Evolutionary conservation across 306 rosid species (phyloP).

Genomic region (Urtica urens): DNA sequence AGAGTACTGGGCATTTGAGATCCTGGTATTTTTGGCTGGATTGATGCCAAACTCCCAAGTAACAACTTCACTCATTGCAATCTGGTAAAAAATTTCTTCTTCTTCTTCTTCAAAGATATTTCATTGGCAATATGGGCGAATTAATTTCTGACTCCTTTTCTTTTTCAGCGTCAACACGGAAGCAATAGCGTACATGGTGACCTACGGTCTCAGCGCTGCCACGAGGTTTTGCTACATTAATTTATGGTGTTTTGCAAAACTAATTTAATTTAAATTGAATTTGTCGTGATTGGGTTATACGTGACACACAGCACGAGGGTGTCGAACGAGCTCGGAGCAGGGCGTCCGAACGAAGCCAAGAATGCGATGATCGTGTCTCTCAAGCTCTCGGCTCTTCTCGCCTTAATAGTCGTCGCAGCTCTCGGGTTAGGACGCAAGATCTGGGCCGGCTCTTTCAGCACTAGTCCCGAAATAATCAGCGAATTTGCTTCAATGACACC

Average conservation of each 20-base stretch:
- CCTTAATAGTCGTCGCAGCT: slow-evolving; percentile 31
- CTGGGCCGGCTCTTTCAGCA: slow-evolving; percentile 55
- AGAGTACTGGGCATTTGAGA: slow-evolving; percentile 90
- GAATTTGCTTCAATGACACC: slow-evolving; percentile 72
- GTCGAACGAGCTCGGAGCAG: slow-evolving; percentile 81
- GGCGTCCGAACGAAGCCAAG: slow-evolving; percentile 42
- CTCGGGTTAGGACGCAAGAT: slow-evolving; percentile 41
- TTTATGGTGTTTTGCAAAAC: no score
- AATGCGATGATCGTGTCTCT: slow-evolving; percentile 60
- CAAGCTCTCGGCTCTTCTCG: slow-evolving; percentile 54
- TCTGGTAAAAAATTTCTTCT: slow-evolving; percentile 72
- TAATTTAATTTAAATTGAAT: slow-evolving; percentile 3
- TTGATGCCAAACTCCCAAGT: slow-evolving; percentile 46
- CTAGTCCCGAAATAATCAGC: slow-evolving; percentile 23
- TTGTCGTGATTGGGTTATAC: no score
- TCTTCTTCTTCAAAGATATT: no score
- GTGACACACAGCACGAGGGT: slow-evolving; percentile 89
- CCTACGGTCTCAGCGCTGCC: slow-evolving; percentile 75
- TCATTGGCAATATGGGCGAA: no score
- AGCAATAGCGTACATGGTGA: slow-evolving; percentile 51
- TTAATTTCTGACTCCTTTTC: no score
- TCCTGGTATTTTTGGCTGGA: slow-evolving; percentile 74
- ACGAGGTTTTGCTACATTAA: slow-evolving; percentile 41
- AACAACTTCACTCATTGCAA: slow-evolving; percentile 70
- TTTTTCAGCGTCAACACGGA: slow-evolving; percentile 53